Conservation (phyloP, 306 rosid genomes). For the Trifolium pratense region DNA sequence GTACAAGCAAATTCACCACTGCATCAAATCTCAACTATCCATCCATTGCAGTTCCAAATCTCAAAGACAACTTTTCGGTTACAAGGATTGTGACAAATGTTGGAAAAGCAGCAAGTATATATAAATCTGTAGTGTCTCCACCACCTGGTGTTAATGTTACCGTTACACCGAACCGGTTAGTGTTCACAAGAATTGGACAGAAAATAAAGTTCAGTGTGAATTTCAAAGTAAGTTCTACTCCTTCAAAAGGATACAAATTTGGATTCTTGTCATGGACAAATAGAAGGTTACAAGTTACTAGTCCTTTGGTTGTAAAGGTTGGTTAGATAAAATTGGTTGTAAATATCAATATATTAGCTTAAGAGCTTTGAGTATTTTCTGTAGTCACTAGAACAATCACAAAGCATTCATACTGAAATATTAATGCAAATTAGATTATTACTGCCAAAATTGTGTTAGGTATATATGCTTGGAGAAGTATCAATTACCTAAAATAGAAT, state of each 20-base stretch:
- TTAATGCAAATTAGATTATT: conserved; percentile 2
- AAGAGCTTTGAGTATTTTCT: conserved; percentile 41
- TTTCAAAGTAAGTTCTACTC: conserved; percentile 57
- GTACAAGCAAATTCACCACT: conserved; percentile 51
- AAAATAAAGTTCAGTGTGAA: conserved; percentile 70
- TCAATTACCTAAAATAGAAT: no score
- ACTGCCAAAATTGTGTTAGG: no score
- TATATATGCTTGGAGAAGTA: no score
- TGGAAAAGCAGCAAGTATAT: conserved; percentile 60
- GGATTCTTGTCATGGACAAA: conserved; percentile 77
- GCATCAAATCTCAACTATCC: conserved; percentile 76
- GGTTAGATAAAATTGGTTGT: conserved; percentile 48
- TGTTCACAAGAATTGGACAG: conserved; percentile 60
- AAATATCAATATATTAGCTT: conserved; percentile 39
- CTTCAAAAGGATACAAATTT: conserved; percentile 71
- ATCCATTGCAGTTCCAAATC: conserved; percentile 71
- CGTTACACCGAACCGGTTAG: conserved; percentile 58
- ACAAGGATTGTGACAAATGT: conserved; percentile 75
- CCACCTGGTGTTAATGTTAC: conserved; percentile 74
- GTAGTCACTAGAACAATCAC: conserved; percentile 36
- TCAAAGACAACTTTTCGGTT: conserved; percentile 54
- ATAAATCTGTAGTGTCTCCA: conserved; percentile 59
- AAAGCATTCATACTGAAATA: conserved; percentile 39
- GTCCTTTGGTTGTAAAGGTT: conserved; percentile 74
- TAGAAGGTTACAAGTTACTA: conserved; percentile 59